phyloP scores from a whole-genome alignment of 768 basidiomycete species.

The Hemileccinum impolitum region DNA sequence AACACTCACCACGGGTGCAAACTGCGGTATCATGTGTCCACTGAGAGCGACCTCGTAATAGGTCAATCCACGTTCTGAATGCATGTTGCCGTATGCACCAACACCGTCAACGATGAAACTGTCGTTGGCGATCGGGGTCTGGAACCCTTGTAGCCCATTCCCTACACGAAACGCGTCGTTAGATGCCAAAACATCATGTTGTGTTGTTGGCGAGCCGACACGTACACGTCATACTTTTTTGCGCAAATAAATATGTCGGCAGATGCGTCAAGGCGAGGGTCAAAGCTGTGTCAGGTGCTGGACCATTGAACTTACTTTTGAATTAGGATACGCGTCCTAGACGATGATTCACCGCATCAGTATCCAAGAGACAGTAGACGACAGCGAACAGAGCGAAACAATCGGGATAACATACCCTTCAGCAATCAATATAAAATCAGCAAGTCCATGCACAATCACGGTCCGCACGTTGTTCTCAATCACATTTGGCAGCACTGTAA shows the following conservation, averaged over 20 bases:
- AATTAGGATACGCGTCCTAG: conserved; percentile 55
- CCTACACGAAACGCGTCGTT: conserved; percentile 25
- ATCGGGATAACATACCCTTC: conserved; percentile 51
- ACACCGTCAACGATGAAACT: conserved; percentile 70
- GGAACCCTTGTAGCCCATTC: conserved; percentile 71
- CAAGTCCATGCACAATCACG: conserved; percentile 70
- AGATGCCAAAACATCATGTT: conserved; percentile 30
- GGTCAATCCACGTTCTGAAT: conserved; percentile 64
- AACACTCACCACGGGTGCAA: conserved; percentile 52
- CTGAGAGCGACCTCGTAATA: conserved; percentile 64
- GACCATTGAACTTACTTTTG: conserved; percentile 48
- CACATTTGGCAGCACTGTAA: conserved; percentile 67
- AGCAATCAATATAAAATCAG: conserved; percentile 70
- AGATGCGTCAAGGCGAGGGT: not conserved
- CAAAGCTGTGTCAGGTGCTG: not conserved
- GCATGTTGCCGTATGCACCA: conserved; percentile 62
- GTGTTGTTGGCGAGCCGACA: conserved; percentile 12
- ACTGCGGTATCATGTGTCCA: conserved; percentile 77
- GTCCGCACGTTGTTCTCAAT: conserved; percentile 70
- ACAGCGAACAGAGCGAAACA: not conserved
- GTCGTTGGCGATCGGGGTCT: conserved; percentile 59
- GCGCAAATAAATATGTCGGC: not conserved
- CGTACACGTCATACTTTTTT: conserved; percentile 41
- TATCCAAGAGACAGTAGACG: conserved; percentile 7
- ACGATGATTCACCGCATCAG: not conserved